Evolutionary conservation across 1,284 basidiomycete species (phyloP).

Genomic region (Takashimella koratensis): DNA sequence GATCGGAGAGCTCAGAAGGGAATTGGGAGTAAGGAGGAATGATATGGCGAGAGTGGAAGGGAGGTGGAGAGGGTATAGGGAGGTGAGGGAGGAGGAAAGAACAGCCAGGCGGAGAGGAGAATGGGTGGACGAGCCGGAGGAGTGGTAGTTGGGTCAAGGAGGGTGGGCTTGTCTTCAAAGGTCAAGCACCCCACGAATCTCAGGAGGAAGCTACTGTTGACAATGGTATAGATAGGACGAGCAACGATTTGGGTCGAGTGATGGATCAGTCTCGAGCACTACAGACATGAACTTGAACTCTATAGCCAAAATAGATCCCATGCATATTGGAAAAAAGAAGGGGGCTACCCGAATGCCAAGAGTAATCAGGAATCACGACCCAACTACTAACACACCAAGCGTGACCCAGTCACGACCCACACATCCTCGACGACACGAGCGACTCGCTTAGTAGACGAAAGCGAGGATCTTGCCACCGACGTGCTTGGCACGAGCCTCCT

Average conservation of each 20-base stretch:
- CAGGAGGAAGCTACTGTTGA: too few relatives aligned
- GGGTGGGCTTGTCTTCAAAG: too few relatives aligned
- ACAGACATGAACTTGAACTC: background rate
- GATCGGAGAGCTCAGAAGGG: constrained; percentile 70
- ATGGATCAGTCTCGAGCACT: background rate
- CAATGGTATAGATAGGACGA: background rate
- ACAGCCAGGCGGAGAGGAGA: constrained; percentile 42
- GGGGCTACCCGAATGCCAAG: background rate
- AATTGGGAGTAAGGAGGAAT: constrained; percentile 63
- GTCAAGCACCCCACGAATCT: too few relatives aligned
- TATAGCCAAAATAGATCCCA: background rate
- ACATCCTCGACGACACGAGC: constrained; percentile 1
- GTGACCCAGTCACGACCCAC: too few relatives aligned
- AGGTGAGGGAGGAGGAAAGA: constrained; percentile 46
- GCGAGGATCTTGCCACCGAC: constrained; percentile 55
- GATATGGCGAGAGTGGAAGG: constrained; percentile 32
- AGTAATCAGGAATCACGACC: background rate
- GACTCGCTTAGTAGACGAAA: constrained; percentile 49
- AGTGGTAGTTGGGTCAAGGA: constrained; percentile 30
- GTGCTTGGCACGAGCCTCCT: constrained; percentile 98
- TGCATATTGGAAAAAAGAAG: background rate
- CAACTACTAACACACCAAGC: background rate
- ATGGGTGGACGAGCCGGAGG: constrained; percentile 48
- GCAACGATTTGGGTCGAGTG: background rate
- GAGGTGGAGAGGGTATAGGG: constrained; percentile 49